Evolutionary conservation across 129 eudicot species (phyloP).

Genomic region (Flaveria bidentis): DNA sequence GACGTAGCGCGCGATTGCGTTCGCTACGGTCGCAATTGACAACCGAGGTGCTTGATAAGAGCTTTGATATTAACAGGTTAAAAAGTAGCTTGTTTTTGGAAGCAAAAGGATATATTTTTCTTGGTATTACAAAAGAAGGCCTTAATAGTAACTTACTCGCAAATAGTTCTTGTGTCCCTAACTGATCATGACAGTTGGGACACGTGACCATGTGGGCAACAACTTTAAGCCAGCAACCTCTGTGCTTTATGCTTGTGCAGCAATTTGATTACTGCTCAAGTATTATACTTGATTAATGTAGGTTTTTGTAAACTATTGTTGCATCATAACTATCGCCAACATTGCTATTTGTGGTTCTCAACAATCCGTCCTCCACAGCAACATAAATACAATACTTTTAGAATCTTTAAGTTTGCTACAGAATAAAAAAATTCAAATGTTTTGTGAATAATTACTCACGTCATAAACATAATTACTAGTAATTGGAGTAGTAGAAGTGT

Average conservation of each 20-base stretch:
- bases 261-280: not conserved
- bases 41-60: not conserved
- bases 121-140: not conserved
- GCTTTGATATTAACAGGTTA: not conserved
- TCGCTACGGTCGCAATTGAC: no score
- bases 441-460: not conserved
- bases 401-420: not conserved
- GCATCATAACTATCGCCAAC: not conserved
- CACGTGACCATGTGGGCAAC: not conserved
- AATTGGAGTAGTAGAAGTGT: conserved; percentile 8
- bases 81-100: not conserved
- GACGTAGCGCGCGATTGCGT: no score
- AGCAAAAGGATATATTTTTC: no score
- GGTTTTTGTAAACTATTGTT: not conserved
- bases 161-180: not conserved
- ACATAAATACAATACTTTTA: not conserved
- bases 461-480: not conserved
- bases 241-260: not conserved
- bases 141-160: not conserved
- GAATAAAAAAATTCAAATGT: not conserved
- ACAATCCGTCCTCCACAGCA: not conserved
- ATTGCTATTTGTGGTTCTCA: not conserved
- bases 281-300: not conserved
- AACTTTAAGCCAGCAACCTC: not conserved
- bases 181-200: not conserved